Conservation (phyloP, 352 stramenopile species). For the Phytophthora syringae region DNA sequence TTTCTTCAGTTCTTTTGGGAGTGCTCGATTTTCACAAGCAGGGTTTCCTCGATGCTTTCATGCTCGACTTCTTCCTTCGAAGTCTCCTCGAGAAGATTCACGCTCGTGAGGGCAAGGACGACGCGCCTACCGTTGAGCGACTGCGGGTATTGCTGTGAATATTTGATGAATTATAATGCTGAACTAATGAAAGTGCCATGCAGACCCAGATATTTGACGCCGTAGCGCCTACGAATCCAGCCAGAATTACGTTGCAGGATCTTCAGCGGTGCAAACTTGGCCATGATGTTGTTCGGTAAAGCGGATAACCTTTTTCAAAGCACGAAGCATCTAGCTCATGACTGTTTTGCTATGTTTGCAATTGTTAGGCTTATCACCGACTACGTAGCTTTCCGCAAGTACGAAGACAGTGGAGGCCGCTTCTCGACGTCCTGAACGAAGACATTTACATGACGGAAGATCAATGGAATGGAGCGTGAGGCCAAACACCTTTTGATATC, state of each 20-base stretch:
- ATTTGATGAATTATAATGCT: background rate
- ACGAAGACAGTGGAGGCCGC: conserved; percentile 57
- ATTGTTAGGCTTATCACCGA: conserved; percentile 53
- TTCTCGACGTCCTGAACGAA: conserved; percentile 36
- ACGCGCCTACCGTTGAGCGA: conserved; percentile 32
- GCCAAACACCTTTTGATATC: conserved; percentile 37
- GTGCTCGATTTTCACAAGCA: conserved; percentile 78
- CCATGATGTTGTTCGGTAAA: conserved; percentile 56
- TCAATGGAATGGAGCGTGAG: conserved; percentile 13
- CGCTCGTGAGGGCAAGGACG: conserved; percentile 32
- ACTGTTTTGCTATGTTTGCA: no score
- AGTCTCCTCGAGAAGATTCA: conserved; percentile 60
- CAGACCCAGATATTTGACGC: conserved; percentile 75
- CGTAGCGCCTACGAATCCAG: conserved; percentile 45
- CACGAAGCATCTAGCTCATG: no score
- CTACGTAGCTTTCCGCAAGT: conserved; percentile 59
- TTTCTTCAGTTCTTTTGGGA: conserved; percentile 67
- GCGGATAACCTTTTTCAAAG: background rate
- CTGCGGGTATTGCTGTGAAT: conserved; percentile 36
- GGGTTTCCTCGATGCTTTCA: conserved; percentile 64
- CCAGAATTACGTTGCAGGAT: conserved; percentile 65
- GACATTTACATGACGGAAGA: background rate
- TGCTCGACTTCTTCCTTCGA: conserved; percentile 67
- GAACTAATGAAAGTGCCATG: conserved; percentile 1
- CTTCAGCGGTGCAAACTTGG: conserved; percentile 58